Conservation (phyloP, 306 rosid genomes). For the Castanea crenata region DNA sequence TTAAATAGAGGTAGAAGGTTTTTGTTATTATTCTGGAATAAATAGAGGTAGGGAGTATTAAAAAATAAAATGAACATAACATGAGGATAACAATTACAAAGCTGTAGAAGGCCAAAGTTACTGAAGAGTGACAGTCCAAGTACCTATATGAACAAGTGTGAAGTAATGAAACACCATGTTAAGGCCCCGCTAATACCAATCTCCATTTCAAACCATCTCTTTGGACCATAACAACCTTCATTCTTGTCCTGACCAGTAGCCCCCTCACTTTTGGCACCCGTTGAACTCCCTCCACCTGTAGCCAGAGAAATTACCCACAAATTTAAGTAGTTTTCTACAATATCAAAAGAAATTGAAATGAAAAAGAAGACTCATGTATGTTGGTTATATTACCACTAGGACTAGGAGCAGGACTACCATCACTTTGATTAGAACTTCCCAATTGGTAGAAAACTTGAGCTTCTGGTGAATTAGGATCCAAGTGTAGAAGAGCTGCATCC, state of each 20-base stretch:
- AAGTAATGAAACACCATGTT: constrained; percentile 24
- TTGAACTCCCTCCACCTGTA: constrained; percentile 25
- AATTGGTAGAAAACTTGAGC: constrained; percentile 77
- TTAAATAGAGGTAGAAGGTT: too few relatives aligned
- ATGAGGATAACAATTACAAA: not conserved
- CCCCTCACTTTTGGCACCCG: constrained; percentile 3
- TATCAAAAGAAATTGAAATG: not conserved
- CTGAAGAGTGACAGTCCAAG: not conserved
- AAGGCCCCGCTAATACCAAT: constrained; percentile 23
- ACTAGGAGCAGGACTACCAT: constrained; percentile 34
- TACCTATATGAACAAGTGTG: constrained; percentile 20
- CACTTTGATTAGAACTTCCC: constrained; percentile 19
- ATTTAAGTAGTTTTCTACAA: not conserved
- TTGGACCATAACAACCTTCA: constrained; percentile 29
- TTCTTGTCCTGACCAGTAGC: constrained; percentile 20
- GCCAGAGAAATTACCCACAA: not conserved
- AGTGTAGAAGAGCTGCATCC: constrained; percentile 60
- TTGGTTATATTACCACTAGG: constrained; percentile 43
- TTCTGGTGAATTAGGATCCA: constrained; percentile 78
- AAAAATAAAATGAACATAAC: not conserved
- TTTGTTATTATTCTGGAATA: too few relatives aligned
- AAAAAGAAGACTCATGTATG: not conserved
- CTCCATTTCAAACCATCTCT: constrained; percentile 16
- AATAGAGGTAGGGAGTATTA: too few relatives aligned
- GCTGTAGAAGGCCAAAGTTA: not conserved